Conservation (phyloP, 371 early-diverging fungal genomes). For the Sporodiniella umbellata region DNA sequence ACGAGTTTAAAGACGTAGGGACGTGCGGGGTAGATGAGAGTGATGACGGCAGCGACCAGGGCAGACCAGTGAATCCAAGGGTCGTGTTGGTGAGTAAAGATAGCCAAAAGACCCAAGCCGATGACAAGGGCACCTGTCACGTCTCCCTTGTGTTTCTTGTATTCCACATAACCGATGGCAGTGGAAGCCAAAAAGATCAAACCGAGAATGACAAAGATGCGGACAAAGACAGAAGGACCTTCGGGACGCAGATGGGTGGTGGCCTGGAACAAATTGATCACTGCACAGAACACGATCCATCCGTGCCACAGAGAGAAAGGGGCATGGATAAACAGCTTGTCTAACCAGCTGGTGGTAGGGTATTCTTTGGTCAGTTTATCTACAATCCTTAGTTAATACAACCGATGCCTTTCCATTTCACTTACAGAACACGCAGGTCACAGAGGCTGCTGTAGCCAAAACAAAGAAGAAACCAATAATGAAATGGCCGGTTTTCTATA, state of each 20-base stretch:
- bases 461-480: conserved; percentile 47
- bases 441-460: conserved; percentile 45
- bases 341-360: conserved; percentile 40
- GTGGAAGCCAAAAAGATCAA: conserved; percentile 56
- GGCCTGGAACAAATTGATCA: conserved; percentile 61
- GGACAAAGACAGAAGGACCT: conserved; percentile 46
- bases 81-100: conserved; percentile 44
- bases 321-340: conserved; percentile 63
- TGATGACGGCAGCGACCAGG: conserved; percentile 49
- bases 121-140: conserved; percentile 57
- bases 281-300: conserved; percentile 61
- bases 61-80: conserved; percentile 50
- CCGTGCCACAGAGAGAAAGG: conserved; percentile 77
- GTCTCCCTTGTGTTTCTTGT: conserved; percentile 62
- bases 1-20: conserved; percentile 46
- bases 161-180: conserved; percentile 66
- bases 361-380: conserved; percentile 50
- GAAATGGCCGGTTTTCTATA: conserved; percentile 32
- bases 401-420: conserved; percentile 3
- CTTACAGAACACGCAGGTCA: conserved; percentile 51
- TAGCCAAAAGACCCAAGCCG: conserved; percentile 45
- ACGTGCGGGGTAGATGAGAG: conserved; percentile 53
- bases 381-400: conserved; percentile 5
- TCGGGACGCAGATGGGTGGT: conserved; percentile 42
- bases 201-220: conserved; percentile 51